Conservation (phyloP, 352 stramenopile species). For the Phytophthora kernoviae region DNA sequence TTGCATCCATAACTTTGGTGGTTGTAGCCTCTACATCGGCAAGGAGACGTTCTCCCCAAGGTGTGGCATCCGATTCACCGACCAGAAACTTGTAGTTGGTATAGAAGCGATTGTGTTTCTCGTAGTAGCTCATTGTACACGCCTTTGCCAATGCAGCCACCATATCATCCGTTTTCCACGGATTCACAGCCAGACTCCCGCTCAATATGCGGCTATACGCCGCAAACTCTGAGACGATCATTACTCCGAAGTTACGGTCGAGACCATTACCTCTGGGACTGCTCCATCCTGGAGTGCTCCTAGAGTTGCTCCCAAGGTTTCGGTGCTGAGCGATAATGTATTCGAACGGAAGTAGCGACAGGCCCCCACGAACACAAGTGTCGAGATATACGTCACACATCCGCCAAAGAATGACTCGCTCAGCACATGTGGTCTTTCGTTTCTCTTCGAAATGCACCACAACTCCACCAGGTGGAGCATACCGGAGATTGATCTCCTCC, state of each 20-base stretch:
- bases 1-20: constrained; percentile 39
- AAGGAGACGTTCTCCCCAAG: constrained; percentile 95
- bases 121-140: constrained; percentile 77
- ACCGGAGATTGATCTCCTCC: constrained; percentile 91
- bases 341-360: constrained; percentile 80
- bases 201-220: constrained; percentile 96
- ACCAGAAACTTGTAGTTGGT: constrained; percentile 91
- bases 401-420: constrained; percentile 72
- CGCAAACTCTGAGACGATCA: constrained; percentile 97
- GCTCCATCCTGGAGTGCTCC: constrained; percentile 27
- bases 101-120: constrained; percentile 73
- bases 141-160: constrained; percentile 67
- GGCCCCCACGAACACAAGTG: constrained; percentile 64
- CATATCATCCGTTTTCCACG: constrained; percentile 95
- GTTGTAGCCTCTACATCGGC: constrained; percentile 92
- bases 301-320: constrained; percentile 47
- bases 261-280: constrained; percentile 24
- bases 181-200: constrained; percentile 97
- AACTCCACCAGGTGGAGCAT: constrained; percentile 49
- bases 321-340: constrained; percentile 74
- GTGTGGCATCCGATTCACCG: constrained; percentile 62
- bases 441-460: constrained; percentile 83
- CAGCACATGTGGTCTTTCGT: constrained; percentile 61
- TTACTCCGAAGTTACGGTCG: constrained; percentile 70
- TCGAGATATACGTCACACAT: constrained; percentile 77